Evolutionary conservation across 2,329 filamentous ascomycete genomes (phyloP), one percentile per base, ranked within the genome.

Genomic region (Penicillium sp.): DNA sequence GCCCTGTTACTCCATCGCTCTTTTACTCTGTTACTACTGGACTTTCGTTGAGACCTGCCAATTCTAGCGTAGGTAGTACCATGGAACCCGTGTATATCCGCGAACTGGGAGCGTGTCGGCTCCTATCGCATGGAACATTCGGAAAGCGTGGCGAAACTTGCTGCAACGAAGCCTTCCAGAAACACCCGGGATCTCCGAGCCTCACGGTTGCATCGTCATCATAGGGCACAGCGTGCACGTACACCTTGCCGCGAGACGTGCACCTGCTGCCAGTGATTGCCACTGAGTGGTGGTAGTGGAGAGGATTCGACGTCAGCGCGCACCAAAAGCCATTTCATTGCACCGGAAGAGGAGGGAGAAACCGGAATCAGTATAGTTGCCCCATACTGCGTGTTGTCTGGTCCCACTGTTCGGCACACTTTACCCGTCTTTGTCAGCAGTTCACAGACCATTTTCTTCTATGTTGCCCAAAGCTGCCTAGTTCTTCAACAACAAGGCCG

Each of bases 161-260:
- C 48, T 68, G 66, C 66, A 66, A 47, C 63, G 66, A 68, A 69
- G 55, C 28, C 39, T 69, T 69, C 66, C 63, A 67, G 66, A 69
- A 68, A 49, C 53, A 52, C 49, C 53, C 47, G 55, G 47, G 39
- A 6, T 48, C 32, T 52, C 47, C 53, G 23, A 53, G 50, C 45
- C 46, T 47, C 50, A 51, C 35, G 9, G 39, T 48, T 55, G 47
- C 50, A 55, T 55, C 47, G 49, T 51, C 15, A 12, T 42, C 38
- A 25, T 46, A 23, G 28, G 20, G 23, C 15, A 23, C 25, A 13
- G 15, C 25, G 38, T 24, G 20, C 7, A 27, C 12, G 20, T 13
- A 23, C 32, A 10, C 15, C 3, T 32, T 32, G 4, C 29, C 15
- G 15, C 32, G 32, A 35, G 32, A 4, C 13, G n/a, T 25, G 23